phyloP scores from a whole-genome alignment of 1,284 basidiomycete species.

The Cryptococcus deneoformans region DNA sequence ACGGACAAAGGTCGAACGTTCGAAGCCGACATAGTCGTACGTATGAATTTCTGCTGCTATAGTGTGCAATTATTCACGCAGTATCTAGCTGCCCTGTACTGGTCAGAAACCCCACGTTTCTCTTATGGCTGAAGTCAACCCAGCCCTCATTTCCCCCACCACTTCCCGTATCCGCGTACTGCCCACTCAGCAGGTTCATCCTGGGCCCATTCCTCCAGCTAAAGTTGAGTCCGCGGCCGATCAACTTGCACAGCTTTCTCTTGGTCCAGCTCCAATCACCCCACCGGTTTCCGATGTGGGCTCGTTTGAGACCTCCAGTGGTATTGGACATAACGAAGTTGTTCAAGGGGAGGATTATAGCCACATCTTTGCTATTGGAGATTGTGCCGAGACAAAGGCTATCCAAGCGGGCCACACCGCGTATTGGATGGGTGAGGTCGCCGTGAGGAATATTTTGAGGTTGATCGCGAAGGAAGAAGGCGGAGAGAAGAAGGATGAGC shows the following conservation, averaged over 20 bases:
- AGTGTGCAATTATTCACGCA: background rate
- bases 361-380: constrained; percentile 51
- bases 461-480: constrained; percentile 32
- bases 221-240: constrained; percentile 15
- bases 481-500: constrained; percentile 20
- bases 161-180: constrained; percentile 56
- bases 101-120: constrained; percentile 69
- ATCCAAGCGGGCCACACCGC: constrained; percentile 66
- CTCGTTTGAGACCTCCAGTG: background rate
- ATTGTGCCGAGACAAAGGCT: constrained; percentile 50
- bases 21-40: constrained; percentile 62
- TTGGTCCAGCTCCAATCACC: constrained; percentile 10
- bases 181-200: constrained; percentile 60
- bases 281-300: constrained; percentile 15
- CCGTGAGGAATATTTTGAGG: constrained; percentile 48
- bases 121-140: constrained; percentile 57
- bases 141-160: constrained; percentile 54
- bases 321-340: constrained; percentile 1
- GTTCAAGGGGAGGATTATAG: constrained; percentile 17
- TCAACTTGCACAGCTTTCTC: constrained; percentile 16
- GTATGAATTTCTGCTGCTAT: constrained; percentile 15
- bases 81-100: constrained; percentile 57
- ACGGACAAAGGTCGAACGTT: constrained; percentile 61
- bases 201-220: constrained; percentile 12
- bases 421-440: constrained; percentile 56